A percentile compares a stretch with the other conserved stretches of the same genome.
These are phyloP conservation scores for Prunus yedoensis DNA, from an alignment of 331 rosid genomes.

Conservation along the genomic window DNA sequence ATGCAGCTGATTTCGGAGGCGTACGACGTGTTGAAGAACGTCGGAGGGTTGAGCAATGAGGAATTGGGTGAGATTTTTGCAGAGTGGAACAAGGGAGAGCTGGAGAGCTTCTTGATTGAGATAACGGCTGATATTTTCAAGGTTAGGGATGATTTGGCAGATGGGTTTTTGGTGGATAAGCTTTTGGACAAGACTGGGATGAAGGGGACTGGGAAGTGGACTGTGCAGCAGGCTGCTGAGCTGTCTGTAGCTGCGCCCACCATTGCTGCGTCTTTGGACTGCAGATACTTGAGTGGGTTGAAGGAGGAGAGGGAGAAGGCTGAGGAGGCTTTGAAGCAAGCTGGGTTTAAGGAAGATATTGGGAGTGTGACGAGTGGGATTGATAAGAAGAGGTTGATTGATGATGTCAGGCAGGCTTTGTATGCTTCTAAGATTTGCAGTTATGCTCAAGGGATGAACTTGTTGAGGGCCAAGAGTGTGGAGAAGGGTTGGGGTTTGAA, in stretches of 20 bases:
- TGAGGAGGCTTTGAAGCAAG: constrained; percentile 53
- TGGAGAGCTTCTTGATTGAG: constrained; percentile 78
- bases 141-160: constrained; percentile 63
- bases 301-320: constrained; percentile 92
- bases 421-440: constrained; percentile 92
- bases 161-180: constrained; percentile 80
- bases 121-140: constrained; percentile 82
- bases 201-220: constrained; percentile 95
- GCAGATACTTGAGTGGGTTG: constrained; percentile 76
- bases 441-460: constrained; percentile 94
- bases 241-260: constrained; percentile 83
- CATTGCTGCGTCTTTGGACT: constrained; percentile 84
- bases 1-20: constrained; percentile 95
- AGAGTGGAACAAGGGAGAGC: constrained; percentile 87
- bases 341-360: constrained; percentile 60
- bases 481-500: constrained; percentile 88
- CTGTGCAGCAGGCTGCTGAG: constrained; percentile 97
- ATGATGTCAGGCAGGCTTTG: constrained; percentile 93
- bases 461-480: constrained; percentile 78
- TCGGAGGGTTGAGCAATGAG: constrained; percentile 62
- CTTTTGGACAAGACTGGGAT: constrained; percentile 87
- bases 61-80: constrained; percentile 64
- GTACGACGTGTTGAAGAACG: constrained; percentile 77
- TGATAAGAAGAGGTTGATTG: constrained; percentile 77
- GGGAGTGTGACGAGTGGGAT: constrained; percentile 43